These are phyloP conservation scores for Phyllosticta capitalensis DNA, from an alignment of 2,329 filamentous ascomycete genomes.

Conservation along the genomic window DNA sequence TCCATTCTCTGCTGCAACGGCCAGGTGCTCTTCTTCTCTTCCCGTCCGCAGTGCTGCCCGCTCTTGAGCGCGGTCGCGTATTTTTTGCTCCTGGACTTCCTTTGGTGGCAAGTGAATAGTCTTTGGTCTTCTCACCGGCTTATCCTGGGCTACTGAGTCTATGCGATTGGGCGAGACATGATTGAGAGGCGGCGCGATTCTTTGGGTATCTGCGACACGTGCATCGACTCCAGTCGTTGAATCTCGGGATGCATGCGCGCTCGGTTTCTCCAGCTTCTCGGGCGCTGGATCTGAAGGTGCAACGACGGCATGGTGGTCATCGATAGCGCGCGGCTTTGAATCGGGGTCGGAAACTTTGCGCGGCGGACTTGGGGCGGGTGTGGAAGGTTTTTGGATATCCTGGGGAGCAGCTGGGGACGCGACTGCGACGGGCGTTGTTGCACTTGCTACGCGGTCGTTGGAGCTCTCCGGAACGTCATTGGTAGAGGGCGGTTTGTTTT, in stretches of 20 bases:
- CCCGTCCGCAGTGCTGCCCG: slow-evolving; percentile 26
- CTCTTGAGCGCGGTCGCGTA: slow-evolving; percentile 32
- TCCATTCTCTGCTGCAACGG: slow-evolving; percentile 14
- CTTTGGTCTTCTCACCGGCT: slow-evolving; percentile 17
- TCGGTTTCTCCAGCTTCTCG: not conserved
- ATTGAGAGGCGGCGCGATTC: not conserved
- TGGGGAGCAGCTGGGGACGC: slow-evolving; percentile 1
- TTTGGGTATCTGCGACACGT: not conserved
- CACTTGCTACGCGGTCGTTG: not conserved
- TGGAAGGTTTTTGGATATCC: slow-evolving; percentile 14
- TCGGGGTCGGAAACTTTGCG: slow-evolving; percentile 9
- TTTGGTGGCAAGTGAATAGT: slow-evolving; percentile 40
- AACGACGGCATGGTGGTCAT: slow-evolving; percentile 16
- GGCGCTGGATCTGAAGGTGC: slow-evolving; percentile 2
- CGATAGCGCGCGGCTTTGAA: slow-evolving; percentile 9
- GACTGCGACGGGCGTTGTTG: not conserved
- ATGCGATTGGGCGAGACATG: slow-evolving; percentile 20
- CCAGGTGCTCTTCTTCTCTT: slow-evolving; percentile 29
- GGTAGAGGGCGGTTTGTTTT: slow-evolving; percentile 18
- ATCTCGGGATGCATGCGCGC: not conserved
- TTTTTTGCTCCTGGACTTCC: slow-evolving; percentile 39
- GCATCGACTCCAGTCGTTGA: not conserved
- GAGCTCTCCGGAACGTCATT: slow-evolving; percentile 12
- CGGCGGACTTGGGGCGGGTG: slow-evolving; percentile 12
- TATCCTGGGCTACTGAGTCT: slow-evolving; percentile 15